These are phyloP conservation scores for Fusarium nematophilum DNA, from an alignment of 2,329 filamentous ascomycete genomes.

Conservation along the genomic window DNA sequence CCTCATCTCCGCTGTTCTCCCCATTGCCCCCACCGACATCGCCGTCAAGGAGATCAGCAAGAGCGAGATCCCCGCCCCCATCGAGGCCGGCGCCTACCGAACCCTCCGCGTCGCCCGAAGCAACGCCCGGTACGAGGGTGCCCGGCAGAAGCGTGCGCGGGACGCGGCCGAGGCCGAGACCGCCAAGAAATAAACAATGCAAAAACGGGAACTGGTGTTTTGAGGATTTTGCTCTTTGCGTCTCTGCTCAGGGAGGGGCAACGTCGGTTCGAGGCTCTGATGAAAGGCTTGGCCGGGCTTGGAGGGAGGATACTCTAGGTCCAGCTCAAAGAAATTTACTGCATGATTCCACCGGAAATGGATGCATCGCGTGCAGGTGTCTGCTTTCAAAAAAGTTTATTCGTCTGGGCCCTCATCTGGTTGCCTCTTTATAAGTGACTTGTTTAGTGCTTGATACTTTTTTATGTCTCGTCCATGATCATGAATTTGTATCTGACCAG, in stretches of 20 bases:
- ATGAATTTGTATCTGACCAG: background rate
- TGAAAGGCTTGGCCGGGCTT: conserved; percentile 51
- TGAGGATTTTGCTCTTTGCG: conserved; percentile 57
- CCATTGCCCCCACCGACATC: conserved; percentile 75
- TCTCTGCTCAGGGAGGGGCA: conserved; percentile 51
- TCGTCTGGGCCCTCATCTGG: conserved; percentile 18
- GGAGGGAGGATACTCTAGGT: conserved; percentile 55
- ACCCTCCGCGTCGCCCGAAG: conserved; percentile 86
- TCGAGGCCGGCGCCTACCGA: conserved; percentile 87
- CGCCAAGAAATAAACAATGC: conserved; percentile 81
- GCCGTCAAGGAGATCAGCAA: conserved; percentile 82
- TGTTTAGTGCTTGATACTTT: conserved; percentile 6
- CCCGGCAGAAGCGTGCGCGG: conserved; percentile 92
- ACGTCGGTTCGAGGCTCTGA: conserved; percentile 53
- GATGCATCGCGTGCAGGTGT: conserved; percentile 41
- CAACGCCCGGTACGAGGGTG: conserved; percentile 83
- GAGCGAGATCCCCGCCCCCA: conserved; percentile 78
- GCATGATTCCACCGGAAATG: conserved; percentile 52
- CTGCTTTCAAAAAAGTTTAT: conserved; percentile 34
- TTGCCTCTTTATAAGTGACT: background rate
- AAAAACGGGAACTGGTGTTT: conserved; percentile 55
- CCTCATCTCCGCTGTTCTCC: conserved; percentile 65
- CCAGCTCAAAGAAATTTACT: conserved; percentile 55
- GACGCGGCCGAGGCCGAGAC: conserved; percentile 86
- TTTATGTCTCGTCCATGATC: background rate